These are phyloP conservation scores for Acanthamoeba divionensis DNA, from an alignment of 208 protist species.

Conservation along the genomic window DNA sequence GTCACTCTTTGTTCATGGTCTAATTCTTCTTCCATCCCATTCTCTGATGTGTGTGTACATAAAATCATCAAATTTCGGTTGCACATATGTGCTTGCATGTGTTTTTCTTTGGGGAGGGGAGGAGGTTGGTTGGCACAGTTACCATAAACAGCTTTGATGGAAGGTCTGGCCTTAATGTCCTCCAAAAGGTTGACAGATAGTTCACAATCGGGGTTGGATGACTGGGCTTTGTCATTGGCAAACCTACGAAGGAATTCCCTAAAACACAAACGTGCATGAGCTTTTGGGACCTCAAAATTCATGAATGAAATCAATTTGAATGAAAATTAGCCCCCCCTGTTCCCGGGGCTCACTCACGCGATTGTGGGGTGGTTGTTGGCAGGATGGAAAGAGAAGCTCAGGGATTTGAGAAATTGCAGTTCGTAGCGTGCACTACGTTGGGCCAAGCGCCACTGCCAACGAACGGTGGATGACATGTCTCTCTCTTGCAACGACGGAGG, in stretches of 20 bases:
- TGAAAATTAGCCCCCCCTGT: background rate
- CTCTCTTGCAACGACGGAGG: no score
- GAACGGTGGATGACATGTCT: constrained; percentile 11
- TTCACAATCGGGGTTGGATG: constrained; percentile 49
- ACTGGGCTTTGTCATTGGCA: background rate
- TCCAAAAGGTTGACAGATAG: background rate
- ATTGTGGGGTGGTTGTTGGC: constrained; percentile 37
- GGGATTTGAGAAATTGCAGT: constrained; percentile 26
- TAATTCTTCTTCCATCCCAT: constrained; percentile 23
- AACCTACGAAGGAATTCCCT: constrained; percentile 28
- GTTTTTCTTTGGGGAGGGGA: background rate
- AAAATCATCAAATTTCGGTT: background rate
- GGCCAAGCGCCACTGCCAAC: constrained; percentile 43
- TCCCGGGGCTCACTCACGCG: background rate
- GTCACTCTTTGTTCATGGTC: background rate
- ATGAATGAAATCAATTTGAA: no score
- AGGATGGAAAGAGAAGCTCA: constrained; percentile 4
- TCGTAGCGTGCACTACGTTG: constrained; percentile 20
- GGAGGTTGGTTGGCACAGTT: background rate
- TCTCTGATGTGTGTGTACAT: background rate
- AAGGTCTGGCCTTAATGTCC: background rate
- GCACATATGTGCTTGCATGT: background rate
- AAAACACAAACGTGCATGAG: no score
- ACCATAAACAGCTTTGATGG: constrained; percentile 40
- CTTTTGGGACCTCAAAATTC: no score